Evolutionary conservation across 768 basidiomycete genomes (phyloP), one percentile per base, ranked within the genome.

Genomic region (Podaxis mareebaensis): DNA sequence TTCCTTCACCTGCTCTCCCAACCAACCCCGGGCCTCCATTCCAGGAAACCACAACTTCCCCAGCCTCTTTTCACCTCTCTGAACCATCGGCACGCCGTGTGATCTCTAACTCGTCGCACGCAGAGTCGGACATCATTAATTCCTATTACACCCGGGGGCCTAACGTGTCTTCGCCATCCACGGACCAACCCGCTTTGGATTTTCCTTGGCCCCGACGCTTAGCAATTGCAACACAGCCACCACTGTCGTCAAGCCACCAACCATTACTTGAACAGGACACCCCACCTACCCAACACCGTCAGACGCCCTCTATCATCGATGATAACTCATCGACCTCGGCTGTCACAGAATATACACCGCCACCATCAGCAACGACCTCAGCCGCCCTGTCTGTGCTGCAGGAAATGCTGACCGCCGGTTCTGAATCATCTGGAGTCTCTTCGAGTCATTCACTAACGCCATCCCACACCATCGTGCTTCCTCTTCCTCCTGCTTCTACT

Each of bases 381-480:
- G 15, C 30, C 17, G 49, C 51, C 11, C 26, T 40, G 17, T 54
- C 52, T 20, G 40, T 33, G 26, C 24, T 53, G 3, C 60, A 53
- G 40, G 52, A 61, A 44, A 42, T 61, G 7, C 5, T 48, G 15
- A 54, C 24, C 3, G 17, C 40, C 12, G 24, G 7, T 26, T 53
- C 60, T 44, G 60, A 61, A 20, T 61, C 60, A 61, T 48, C 39
- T 20, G 60, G 53, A 39, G 26, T 30, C 24, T 30, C 38, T 17
- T 53, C 60, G 53, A 61, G 52, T 61, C 60, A 61, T 44, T 61
- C 60, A 6, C 11, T 61, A 39, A 61, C 60, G 30, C 60, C 59
- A 53, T 60, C 52, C 13, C 53, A 42, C 51, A 61, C 38, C 38
- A n/a, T 53, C 30, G 48, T 52, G 12, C 28, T 60, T 52, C 36